Base-by-base conservation (phyloP, 2,329 filamentous ascomycete genomes). In the Scedosporium dehoogii region DNA sequence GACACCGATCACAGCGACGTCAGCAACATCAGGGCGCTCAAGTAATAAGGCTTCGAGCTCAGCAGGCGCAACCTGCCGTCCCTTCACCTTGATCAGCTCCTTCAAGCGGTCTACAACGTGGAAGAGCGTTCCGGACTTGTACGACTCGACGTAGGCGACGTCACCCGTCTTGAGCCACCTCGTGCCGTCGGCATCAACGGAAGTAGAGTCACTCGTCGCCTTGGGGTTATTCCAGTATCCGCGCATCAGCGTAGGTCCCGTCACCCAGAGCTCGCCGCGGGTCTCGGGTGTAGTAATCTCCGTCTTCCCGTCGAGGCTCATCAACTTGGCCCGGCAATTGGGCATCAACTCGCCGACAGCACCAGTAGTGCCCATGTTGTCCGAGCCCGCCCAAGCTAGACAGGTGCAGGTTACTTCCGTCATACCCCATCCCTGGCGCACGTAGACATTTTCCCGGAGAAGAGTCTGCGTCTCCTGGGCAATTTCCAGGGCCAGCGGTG, bases 381-480 rank as follows among this genome's bases (percentile, higher is more conserved):
- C 9, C 10, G 16, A 42, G 14, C 27, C 27, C 65, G 89, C 79
- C 81, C 86, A 92, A 6, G 79, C 80, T 12, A 89, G 79, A 18
- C 83, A 78, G 0, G 87, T 85, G 72, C 90, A 93, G 0, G 90
- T 94, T 2, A 82, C 75, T 71, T 94, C 91, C 1, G 91, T 94
- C 91, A 96, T 93, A 4, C 91, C 91, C 88, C 90, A 96, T 3
- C 90, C 91, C 73, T 93, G 90, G 70, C 77, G 75, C 12, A 81
- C 66, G 2, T 66, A 61, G 6, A 80, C 62, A 1, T 70, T 68
- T 27, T 65, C 61, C 2, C 72, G 73, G 78, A 85, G 85, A 63
- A 86, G 69, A 63, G 75, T 79, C 70, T 88, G 80, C 9, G 85
- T 81, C 66, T 87, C 84, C 10, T 78, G 76, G 62, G 76, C 78